These are phyloP conservation scores for Euphorbia schlechtendalii DNA, from an alignment of 441 rosid genomes.

Conservation along the genomic window DNA sequence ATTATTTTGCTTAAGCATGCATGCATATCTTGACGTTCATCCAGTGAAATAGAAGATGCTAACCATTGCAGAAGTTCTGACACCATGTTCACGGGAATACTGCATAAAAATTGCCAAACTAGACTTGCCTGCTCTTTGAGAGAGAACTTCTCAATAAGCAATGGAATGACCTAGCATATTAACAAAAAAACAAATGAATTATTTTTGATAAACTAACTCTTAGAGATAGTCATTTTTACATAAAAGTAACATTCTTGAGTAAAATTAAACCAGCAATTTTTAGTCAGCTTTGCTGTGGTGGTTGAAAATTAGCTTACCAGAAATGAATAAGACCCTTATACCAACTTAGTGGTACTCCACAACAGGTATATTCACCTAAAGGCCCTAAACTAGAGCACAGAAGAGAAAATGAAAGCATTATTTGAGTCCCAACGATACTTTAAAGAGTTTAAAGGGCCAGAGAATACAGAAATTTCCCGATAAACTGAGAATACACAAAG, in stretches of 20 bases:
- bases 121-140: slow-evolving; percentile 85
- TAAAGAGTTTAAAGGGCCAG: background rate
- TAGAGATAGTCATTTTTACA: too few relatives aligned
- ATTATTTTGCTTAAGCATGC: slow-evolving; percentile 61
- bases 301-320: background rate
- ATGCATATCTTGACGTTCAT: slow-evolving; percentile 74
- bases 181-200: too few relatives aligned
- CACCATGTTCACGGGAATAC: slow-evolving; percentile 92
- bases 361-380: background rate
- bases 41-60: slow-evolving; percentile 68
- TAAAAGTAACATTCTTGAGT: too few relatives aligned
- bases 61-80: slow-evolving; percentile 98
- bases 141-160: slow-evolving; percentile 83
- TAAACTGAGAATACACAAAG: background rate
- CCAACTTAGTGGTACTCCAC: background rate
- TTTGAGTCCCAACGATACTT: background rate
- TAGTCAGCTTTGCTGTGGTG: background rate
- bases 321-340: background rate
- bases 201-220: too few relatives aligned
- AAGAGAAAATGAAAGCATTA: background rate
- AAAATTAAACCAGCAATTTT: slow-evolving; percentile 2
- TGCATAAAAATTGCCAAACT: slow-evolving; percentile 96
- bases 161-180: slow-evolving; percentile 87
- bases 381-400: background rate
- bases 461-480: background rate